Percentiles rank a stretch among this genome's conserved stretches.
phyloP scores from a whole-genome alignment of 2,329 filamentous ascomycete species.

The Phoma herbarum region DNA sequence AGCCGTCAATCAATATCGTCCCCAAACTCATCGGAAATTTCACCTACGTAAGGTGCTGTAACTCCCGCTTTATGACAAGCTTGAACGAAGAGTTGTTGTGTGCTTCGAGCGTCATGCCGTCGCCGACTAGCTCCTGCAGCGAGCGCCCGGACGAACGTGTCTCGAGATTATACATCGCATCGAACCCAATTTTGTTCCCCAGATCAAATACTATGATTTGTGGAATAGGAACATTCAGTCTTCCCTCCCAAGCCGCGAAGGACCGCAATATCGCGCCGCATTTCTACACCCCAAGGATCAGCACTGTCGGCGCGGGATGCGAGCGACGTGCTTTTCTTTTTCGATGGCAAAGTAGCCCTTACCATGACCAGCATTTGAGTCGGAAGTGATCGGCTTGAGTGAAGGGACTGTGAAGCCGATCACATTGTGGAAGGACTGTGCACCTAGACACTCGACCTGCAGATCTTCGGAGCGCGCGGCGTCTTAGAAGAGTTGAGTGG shows the following conservation, averaged over 20 bases:
- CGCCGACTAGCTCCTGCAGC: background rate
- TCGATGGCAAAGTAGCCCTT: background rate
- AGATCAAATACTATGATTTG: background rate
- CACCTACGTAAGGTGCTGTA: conserved; percentile 1
- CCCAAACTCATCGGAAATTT: background rate
- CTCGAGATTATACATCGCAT: background rate
- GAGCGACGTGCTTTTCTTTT: background rate
- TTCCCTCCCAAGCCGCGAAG: background rate
- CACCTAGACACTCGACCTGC: background rate
- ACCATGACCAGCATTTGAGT: background rate
- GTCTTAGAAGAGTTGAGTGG: background rate
- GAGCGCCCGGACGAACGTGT: background rate
- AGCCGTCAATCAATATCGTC: background rate
- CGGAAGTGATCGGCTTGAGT: background rate
- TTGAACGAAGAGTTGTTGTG: background rate
- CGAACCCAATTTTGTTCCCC: background rate
- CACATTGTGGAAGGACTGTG: background rate
- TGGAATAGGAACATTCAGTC: background rate
- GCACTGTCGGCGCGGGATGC: background rate
- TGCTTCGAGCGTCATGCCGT: background rate
- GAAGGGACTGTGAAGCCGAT: background rate
- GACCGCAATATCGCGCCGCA: background rate
- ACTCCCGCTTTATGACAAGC: background rate
- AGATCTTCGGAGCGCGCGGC: background rate
- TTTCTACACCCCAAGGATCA: background rate